These are phyloP conservation scores for Begonia peltatifolia DNA, from an alignment of 306 rosid species.

Conservation along the genomic window DNA sequence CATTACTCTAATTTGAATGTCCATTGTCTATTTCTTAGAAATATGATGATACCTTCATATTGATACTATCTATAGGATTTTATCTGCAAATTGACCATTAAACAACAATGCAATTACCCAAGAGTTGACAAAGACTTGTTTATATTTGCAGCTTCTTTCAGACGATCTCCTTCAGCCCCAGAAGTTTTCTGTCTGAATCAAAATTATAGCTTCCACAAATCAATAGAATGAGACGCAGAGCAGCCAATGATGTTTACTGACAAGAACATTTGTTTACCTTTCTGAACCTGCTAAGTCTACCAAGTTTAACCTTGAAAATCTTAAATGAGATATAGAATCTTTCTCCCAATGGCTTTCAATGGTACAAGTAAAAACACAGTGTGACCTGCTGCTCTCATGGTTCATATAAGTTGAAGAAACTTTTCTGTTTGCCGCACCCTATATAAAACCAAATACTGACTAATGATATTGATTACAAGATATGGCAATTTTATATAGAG, in stretches of 20 bases:
- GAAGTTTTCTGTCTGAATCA: constrained; percentile 85
- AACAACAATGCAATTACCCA: constrained; percentile 35
- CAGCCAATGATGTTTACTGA: too few relatives aligned
- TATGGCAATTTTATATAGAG: background rate
- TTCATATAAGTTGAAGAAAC: constrained; percentile 93
- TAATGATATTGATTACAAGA: background rate
- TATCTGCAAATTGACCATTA: too few relatives aligned
- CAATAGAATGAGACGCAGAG: too few relatives aligned
- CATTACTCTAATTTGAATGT: too few relatives aligned
- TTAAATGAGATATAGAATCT: constrained; percentile 70
- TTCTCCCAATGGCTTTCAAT: constrained; percentile 91
- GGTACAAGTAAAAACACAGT: constrained; percentile 88
- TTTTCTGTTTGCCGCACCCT: constrained; percentile 92
- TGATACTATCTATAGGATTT: too few relatives aligned
- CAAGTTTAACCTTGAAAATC: constrained; percentile 89
- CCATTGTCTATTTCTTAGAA: too few relatives aligned
- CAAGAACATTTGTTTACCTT: constrained; percentile 30
- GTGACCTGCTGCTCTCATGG: constrained; percentile 90
- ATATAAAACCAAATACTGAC: constrained; percentile 10
- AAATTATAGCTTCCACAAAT: constrained; percentile 10
- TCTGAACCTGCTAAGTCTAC: constrained; percentile 98
- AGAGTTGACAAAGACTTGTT: constrained; percentile 90
- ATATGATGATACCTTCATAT: too few relatives aligned
- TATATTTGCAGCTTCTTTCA: constrained; percentile 93
- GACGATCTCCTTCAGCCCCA: constrained; percentile 85